Conservation (phyloP, 208 protist genomes). For the Trypanosoma brucei region DNA sequence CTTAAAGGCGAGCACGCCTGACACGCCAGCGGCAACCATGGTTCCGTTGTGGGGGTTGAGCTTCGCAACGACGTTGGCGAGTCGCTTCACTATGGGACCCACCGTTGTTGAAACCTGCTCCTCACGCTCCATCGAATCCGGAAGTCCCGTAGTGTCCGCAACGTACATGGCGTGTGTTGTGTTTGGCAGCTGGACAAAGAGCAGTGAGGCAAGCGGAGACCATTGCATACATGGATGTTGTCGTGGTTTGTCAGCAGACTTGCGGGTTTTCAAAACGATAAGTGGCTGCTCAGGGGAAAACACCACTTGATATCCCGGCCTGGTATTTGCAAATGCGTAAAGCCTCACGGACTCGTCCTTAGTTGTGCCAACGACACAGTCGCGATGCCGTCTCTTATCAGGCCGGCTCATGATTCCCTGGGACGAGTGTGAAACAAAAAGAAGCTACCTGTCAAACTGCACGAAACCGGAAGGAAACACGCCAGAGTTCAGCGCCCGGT, state of each 20-base stretch:
- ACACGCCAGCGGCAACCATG: constrained; percentile 67
- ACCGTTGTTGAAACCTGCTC: constrained; percentile 32
- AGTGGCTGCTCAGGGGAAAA: constrained; percentile 73
- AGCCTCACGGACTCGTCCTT: constrained; percentile 56
- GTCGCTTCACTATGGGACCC: constrained; percentile 51
- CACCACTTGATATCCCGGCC: constrained; percentile 51
- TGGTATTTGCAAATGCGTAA: constrained; percentile 75
- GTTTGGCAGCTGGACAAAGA: constrained; percentile 66
- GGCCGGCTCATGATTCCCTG: constrained; percentile 44
- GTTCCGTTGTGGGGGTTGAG: constrained; percentile 75
- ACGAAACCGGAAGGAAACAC: no score
- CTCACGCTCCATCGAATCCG: constrained; percentile 43
- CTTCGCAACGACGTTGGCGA: constrained; percentile 51
- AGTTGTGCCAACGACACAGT: constrained; percentile 49
- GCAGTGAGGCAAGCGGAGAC: constrained; percentile 43
- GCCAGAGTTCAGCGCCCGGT: no score
- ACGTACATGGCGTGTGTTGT: constrained; percentile 75
- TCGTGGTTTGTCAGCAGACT: constrained; percentile 3
- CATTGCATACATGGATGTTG: constrained; percentile 75
- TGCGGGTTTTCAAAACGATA: constrained; percentile 69
- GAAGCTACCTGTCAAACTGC: no score
- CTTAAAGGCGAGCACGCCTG: constrained; percentile 54
- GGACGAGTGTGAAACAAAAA: no score
- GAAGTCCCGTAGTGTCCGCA: constrained; percentile 45
- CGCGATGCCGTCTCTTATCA: constrained; percentile 66